These are phyloP conservation scores for Petunia axillaris DNA, from an alignment of 257 asterid species.

Conservation along the genomic window DNA sequence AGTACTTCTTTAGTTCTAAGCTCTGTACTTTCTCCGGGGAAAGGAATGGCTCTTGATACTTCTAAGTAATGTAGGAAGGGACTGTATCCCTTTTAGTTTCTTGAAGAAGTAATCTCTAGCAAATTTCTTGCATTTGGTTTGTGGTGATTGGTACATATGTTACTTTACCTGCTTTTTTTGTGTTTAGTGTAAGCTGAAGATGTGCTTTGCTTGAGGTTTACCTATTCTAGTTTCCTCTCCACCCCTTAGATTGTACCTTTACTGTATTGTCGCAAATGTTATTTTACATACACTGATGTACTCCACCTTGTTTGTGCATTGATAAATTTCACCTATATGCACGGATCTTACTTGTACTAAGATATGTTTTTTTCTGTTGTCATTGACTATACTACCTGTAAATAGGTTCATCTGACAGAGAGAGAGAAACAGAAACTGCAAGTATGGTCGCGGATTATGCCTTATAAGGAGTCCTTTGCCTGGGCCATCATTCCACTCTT, in stretches of 20 bases:
- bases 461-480: constrained; percentile 91
- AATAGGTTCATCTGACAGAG: constrained; percentile 87
- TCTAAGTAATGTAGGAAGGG: not conserved
- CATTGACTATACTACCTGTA: constrained; percentile 17
- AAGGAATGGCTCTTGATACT: not conserved
- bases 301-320: not conserved
- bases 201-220: constrained; percentile 17
- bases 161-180: not conserved
- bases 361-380: not conserved
- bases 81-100: not conserved
- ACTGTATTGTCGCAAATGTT: constrained; percentile 2
- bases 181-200: constrained; percentile 1
- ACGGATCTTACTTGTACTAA: not conserved
- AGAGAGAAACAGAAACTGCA: constrained; percentile 98
- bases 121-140: constrained; percentile 15
- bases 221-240: not conserved
- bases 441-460: constrained; percentile 99
- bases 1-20: not conserved
- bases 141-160: not conserved
- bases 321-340: not conserved
- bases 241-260: not conserved
- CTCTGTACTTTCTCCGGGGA: not conserved
- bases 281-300: not conserved
- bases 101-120: not conserved
- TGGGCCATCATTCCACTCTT: constrained; percentile 98